Evolutionary conservation across 2,329 filamentous ascomycete genomes (phyloP), one percentile per base, ranked within the genome.

Genomic region (Pseudogymnoascus sp.): DNA sequence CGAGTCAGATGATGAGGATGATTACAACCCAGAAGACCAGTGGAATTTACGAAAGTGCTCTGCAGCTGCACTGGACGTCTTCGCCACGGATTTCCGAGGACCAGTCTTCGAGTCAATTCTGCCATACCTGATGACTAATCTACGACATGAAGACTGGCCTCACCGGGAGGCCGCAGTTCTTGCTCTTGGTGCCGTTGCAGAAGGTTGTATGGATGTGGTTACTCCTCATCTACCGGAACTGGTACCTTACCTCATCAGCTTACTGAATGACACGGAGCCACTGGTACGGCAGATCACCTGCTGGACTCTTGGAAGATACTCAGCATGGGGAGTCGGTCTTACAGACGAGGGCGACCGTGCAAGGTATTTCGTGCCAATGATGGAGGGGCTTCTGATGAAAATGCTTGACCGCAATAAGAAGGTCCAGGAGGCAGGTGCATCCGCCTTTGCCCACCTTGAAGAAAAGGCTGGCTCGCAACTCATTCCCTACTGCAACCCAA

Each of bases 351-450:
- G 79, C 15, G 84, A 92, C 66, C 88, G 88, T 71, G 83, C 87
- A 60, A 83, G 85, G 63, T 97, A 85, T 75, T 99, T 99, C 70
- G 89, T 94, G 70, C 93, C 93, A 0, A 90, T 97, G 83, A 96
- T 99, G 92, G 93, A 96, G 66, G 94, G 93, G 5, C 92, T 99
- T 58, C 79, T 99, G 63, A 87, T 86, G 64, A 90, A 92, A 72
- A 99, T 99, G 94, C 81, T 99, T 55, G 94, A 99, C 76, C 87
- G 85, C 73, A 97, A 97, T 81, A 99, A 99, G 80, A 92, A 93
- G 74, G 94, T 99, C 0, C 94, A 99, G 73, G 93, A 97, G 75
- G 93, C 94, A 13, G 94, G 90, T 27, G 93, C 93, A 1, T 97
- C 93, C 3, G 93, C 93, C 7, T 97, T 99, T 76, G 93, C 94